Evolutionary conservation across 1,139 yeast species (phyloP).

Genomic region (Geotrichum carabidarum): DNA sequence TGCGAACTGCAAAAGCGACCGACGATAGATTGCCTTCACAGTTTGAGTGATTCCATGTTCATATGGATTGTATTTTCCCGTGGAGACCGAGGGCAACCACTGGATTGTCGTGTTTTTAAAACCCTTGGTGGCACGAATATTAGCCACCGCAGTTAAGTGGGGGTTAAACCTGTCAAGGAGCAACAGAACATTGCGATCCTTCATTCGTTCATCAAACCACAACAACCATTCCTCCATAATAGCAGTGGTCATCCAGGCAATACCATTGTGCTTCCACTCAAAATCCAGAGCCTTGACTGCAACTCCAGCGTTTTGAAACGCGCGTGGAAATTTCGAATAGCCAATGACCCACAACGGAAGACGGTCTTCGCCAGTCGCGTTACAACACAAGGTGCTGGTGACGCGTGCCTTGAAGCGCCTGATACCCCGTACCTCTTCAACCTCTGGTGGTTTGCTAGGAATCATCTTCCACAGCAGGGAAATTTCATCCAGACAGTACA

Average conservation of each 20-base stretch:
- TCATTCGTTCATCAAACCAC: constrained; percentile 17
- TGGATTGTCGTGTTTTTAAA: constrained; percentile 18
- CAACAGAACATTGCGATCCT: constrained; percentile 12
- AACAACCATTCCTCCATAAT: constrained; percentile 18
- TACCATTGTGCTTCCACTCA: constrained; percentile 19
- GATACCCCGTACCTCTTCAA: constrained; percentile 16
- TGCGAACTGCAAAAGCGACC: constrained; percentile 13
- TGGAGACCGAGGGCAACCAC: constrained; percentile 16
- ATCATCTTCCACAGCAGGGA: constrained; percentile 18
- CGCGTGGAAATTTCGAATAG: constrained; percentile 16
- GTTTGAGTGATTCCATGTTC: constrained; percentile 17
- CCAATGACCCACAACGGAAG: constrained; percentile 18
- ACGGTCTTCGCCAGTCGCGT: constrained; percentile 17
- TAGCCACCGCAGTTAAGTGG: constrained; percentile 17
- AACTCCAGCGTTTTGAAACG: constrained; percentile 17
- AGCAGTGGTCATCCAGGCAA: constrained; percentile 19
- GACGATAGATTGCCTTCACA: constrained; percentile 13
- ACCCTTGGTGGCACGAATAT: constrained; percentile 17
- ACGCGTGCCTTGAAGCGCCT: constrained; percentile 17
- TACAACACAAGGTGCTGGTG: constrained; percentile 15
- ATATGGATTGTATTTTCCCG: constrained; percentile 17
- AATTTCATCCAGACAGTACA: constrained; percentile 16
- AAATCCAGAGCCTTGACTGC: constrained; percentile 17
- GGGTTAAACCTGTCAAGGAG: constrained; percentile 18
- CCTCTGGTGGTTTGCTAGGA: constrained; percentile 18